A percentile compares a stretch with the other conserved stretches of the same genome.
These are phyloP conservation scores for Verticillium klebahnii DNA, from an alignment of 2,329 filamentous ascomycete genomes.

Conservation along the genomic window DNA sequence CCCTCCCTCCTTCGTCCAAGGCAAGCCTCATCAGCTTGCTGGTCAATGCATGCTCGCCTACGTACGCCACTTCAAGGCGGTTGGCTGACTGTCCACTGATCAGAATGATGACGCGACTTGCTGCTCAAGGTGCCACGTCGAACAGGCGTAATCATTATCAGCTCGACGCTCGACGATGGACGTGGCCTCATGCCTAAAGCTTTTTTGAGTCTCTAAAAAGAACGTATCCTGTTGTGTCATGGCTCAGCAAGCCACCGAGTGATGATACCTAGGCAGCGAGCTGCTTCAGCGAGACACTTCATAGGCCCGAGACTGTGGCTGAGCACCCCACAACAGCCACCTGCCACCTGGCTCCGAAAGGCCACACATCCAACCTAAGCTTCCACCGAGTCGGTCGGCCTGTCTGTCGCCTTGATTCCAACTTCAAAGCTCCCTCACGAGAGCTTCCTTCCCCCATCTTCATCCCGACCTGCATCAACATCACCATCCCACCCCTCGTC, in stretches of 20 bases:
- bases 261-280: too few relatives aligned
- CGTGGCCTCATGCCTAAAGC: too few relatives aligned
- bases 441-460: constrained; percentile 1
- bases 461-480: not conserved
- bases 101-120: not conserved
- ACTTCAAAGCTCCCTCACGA: constrained; percentile 4
- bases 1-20: not conserved
- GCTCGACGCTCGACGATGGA: too few relatives aligned
- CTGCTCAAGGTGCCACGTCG: not conserved
- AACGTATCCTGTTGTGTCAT: too few relatives aligned
- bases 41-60: not conserved
- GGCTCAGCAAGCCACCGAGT: too few relatives aligned
- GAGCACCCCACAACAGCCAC: not conserved
- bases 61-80: not conserved
- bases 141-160: too few relatives aligned
- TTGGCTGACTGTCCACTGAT: not conserved
- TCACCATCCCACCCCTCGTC: not conserved
- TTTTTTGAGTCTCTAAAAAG: too few relatives aligned
- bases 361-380: constrained; percentile 1
- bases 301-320: not conserved
- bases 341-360: not conserved
- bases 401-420: not conserved
- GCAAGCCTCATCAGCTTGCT: not conserved
- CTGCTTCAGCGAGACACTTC: too few relatives aligned
- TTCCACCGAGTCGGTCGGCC: not conserved